Percentiles rank a stretch among this genome's conserved stretches.
Conservation (phyloP, 2,329 filamentous ascomycete genomes). For the Cladosporium cucumerinum region DNA sequence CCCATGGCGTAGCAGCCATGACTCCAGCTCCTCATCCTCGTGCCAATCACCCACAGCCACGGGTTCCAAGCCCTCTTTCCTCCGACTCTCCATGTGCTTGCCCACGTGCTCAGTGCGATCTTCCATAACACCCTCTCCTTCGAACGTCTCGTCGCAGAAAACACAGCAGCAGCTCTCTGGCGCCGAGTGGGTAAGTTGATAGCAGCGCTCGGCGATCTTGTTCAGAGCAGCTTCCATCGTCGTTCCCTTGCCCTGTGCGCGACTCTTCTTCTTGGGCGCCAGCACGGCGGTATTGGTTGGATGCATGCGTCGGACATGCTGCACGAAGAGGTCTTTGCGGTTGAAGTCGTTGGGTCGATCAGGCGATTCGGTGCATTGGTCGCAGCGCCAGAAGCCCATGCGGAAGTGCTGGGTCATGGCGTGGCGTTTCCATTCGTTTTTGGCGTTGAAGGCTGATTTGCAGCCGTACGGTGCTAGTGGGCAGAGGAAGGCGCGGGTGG, state of each 20-base stretch:
- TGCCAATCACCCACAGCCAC: slow-evolving; percentile 36
- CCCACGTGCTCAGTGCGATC: slow-evolving; percentile 84
- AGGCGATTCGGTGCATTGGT: slow-evolving; percentile 49
- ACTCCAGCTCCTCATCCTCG: slow-evolving; percentile 32
- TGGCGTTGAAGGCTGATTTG: slow-evolving; percentile 66
- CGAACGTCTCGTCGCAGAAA: slow-evolving; percentile 63
- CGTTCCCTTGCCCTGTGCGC: background rate
- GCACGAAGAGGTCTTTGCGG: slow-evolving; percentile 86
- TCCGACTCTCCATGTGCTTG: slow-evolving; percentile 68
- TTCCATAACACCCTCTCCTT: slow-evolving; percentile 68
- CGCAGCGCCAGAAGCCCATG: slow-evolving; percentile 72
- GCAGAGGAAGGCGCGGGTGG: slow-evolving; percentile 59
- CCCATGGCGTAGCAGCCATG: slow-evolving; percentile 40
- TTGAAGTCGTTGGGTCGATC: slow-evolving; percentile 66
- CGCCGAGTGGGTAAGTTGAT: slow-evolving; percentile 57
- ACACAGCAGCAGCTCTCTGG: slow-evolving; percentile 63
- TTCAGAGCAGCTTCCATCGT: slow-evolving; percentile 29
- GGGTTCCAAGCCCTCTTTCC: slow-evolving; percentile 28
- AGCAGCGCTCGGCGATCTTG: slow-evolving; percentile 59
- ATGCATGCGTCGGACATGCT: slow-evolving; percentile 87
- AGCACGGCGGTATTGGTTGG: slow-evolving; percentile 39
- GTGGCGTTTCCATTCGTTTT: slow-evolving; percentile 97
- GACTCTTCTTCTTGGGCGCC: background rate
- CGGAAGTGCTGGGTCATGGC: slow-evolving; percentile 75
- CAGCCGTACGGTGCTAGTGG: slow-evolving; percentile 79